Base-by-base conservation (phyloP, 345 rosid species). In the Ricinus communis region DNA sequence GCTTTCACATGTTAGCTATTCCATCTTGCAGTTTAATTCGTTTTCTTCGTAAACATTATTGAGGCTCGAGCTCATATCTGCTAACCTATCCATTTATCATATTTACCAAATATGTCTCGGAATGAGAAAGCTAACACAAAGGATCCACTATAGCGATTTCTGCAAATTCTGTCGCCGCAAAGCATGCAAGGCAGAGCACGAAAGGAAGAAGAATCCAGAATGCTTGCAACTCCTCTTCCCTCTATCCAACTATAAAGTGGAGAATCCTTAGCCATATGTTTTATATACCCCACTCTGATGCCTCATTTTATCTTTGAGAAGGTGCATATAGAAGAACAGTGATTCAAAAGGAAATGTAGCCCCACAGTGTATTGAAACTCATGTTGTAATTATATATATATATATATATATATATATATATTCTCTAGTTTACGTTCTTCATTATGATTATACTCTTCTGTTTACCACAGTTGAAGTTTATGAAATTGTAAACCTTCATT, bases 161-260 rank as follows among this genome's bases (percentile, higher is more conserved):
- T 19, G 21, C 57, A 27, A 43, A 30, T 46, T 30, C 45, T 16
- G 13, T 51, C 50, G 21, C 46, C 5, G 65, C 36, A 36, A 36
- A 60, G 27, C 65, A 60, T 60, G 61, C 28, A 62, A 38, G 67
- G 40, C 68, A 51, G 46, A 60, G 27, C 65, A 60, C 36, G 61
- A n/a, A 62, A 38, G 67, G 40, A 61, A 51, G 46, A 59, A 38
- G 33, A 62, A 62, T 4, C 1, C 7, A 50, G 59, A 7, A 50
- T 40, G 22, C 33, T 8, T 4, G 25, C 40, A 24, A 24, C 47
- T 47, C 13, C 24, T 18, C 49, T 33, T 51, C 56, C 27, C 40
- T 56, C 9, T 12, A 40, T 27, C 13, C 40, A 30, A 6, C 12
- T 16, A 4, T n/a, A 40, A 11, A 55, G 3, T 40, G 64, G 31